Evolutionary conservation across 2,329 filamentous ascomycete genomes (phyloP), one percentile per base, ranked within the genome.

Genomic region (Stagonosporopsis chrysanthemi): DNA sequence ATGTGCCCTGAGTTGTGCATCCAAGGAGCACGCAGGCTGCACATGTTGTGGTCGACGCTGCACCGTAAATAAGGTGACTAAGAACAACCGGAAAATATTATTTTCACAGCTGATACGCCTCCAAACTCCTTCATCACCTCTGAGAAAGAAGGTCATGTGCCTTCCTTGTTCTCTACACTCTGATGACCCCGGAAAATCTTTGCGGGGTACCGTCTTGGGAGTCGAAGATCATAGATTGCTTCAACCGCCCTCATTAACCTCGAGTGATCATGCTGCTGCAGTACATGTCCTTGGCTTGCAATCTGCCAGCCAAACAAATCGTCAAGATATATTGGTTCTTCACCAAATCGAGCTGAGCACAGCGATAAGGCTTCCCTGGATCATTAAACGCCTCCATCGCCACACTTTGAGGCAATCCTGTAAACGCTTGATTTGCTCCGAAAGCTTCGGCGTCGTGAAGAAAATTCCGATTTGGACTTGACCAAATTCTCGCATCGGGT

Each of bases 141-240:
- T 19, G 31, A 33, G 12, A 15, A 4, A 5, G 14, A 33, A 33
- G 23, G 15, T 41, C 47, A 43, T 28, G 47, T 28, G 39, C 22
- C 15, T 26, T 29, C 23, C 39, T 23, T 5, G 19, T 19, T 22
- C 17, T 40, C 26, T 45, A 14, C 33, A 31, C 1, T 24, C 7
- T 36, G 22, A 38, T 8, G 1, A 46, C 23, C 41, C 49, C 52
- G 57, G 48, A 60, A 42, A 53, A 53, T 53, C 45, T 36, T 56
- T 45, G 52, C 52, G 48, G 57, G 52, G 48, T 47, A 35, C 57
- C 57, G 57, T 60, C 57, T 56, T 60, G 52, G 57, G 36, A 28
- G n/a, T 23, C 19, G 24, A 33, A 42, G 29, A 33, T 3, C 8
- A 56, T 56, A 56, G 17, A 60, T 52, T 56, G 29, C 33, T 28